phyloP scores from a whole-genome alignment of 768 basidiomycete species.

The Plicaturopsis crispa region DNA sequence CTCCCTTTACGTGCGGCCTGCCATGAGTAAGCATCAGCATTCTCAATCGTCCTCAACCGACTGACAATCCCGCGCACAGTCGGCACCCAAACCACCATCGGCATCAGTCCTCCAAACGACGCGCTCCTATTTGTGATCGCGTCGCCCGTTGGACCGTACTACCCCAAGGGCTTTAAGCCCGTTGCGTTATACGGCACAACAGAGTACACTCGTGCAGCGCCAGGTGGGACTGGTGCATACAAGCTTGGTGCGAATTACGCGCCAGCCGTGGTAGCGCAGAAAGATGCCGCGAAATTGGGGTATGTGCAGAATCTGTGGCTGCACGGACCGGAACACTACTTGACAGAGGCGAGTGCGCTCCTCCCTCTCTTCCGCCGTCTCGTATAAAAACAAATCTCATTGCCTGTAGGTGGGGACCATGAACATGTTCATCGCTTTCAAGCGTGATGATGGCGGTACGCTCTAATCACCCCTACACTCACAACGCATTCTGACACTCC shows the following conservation, averaged over 20 bases:
- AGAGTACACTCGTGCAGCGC: slow-evolving; percentile 76
- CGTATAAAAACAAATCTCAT: slow-evolving; percentile 23
- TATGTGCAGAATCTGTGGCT: slow-evolving; percentile 81
- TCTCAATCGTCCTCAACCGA: neutral
- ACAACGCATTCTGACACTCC: neutral
- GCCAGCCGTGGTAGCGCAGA: slow-evolving; percentile 55
- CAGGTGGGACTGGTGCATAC: slow-evolving; percentile 67
- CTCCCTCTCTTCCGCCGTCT: slow-evolving; percentile 31
- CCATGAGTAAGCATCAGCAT: slow-evolving; percentile 35
- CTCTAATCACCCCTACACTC: slow-evolving; percentile 4
- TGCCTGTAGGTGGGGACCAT: slow-evolving; percentile 65
- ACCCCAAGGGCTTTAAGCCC: slow-evolving; percentile 40
- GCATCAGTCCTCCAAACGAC: slow-evolving; percentile 63
- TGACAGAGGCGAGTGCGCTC: slow-evolving; percentile 40
- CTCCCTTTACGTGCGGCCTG: slow-evolving; percentile 84
- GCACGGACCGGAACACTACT: slow-evolving; percentile 49
- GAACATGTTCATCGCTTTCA: slow-evolving; percentile 72
- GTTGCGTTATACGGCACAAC: slow-evolving; percentile 61
- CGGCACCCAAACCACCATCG: slow-evolving; percentile 44
- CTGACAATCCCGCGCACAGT: slow-evolving; percentile 12
- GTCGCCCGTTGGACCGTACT: slow-evolving; percentile 40
- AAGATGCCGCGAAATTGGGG: slow-evolving; percentile 54
- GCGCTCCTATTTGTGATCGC: slow-evolving; percentile 62
- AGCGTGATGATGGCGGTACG: slow-evolving; percentile 50
- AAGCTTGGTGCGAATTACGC: slow-evolving; percentile 65